Evolutionary conservation across 2,329 filamentous ascomycete species (phyloP).

Genomic region (Stagonosporopsis vannaccii): DNA sequence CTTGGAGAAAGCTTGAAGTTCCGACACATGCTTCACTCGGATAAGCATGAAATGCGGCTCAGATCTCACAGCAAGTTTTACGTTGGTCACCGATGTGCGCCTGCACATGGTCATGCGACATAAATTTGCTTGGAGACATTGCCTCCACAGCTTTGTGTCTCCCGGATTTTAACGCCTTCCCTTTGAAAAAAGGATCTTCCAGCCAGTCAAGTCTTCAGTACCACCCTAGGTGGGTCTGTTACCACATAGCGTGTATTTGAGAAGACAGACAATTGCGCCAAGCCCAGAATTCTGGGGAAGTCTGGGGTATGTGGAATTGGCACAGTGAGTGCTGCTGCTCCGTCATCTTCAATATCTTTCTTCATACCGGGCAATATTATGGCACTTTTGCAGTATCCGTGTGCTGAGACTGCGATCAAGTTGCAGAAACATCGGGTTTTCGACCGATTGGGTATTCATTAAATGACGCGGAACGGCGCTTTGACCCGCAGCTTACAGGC

Average conservation of each 20-base stretch:
- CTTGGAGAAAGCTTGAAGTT: constrained; percentile 3
- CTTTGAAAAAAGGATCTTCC: background rate
- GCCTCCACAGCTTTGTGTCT: background rate
- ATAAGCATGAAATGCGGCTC: background rate
- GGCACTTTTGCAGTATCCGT: too few relatives aligned
- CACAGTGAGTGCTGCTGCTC: too few relatives aligned
- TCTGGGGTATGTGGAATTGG: constrained; percentile 8
- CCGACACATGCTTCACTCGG: background rate
- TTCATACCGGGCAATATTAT: too few relatives aligned
- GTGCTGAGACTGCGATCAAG: too few relatives aligned
- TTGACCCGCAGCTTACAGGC: background rate
- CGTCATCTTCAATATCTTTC: too few relatives aligned
- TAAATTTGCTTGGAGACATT: too few relatives aligned
- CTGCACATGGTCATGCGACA: background rate
- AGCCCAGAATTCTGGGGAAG: background rate
- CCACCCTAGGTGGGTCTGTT: constrained; percentile 1
- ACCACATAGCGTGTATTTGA: background rate
- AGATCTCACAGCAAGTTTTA: background rate
- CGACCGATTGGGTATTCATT: background rate
- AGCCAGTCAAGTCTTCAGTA: background rate
- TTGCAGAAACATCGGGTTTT: background rate
- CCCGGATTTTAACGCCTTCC: background rate
- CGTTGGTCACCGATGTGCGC: constrained; percentile 6
- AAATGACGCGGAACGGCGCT: constrained; percentile 8
- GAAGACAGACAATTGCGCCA: background rate